Conservation (phyloP, 2,329 filamentous ascomycete genomes). For the Hypoxylon sp. region DNA sequence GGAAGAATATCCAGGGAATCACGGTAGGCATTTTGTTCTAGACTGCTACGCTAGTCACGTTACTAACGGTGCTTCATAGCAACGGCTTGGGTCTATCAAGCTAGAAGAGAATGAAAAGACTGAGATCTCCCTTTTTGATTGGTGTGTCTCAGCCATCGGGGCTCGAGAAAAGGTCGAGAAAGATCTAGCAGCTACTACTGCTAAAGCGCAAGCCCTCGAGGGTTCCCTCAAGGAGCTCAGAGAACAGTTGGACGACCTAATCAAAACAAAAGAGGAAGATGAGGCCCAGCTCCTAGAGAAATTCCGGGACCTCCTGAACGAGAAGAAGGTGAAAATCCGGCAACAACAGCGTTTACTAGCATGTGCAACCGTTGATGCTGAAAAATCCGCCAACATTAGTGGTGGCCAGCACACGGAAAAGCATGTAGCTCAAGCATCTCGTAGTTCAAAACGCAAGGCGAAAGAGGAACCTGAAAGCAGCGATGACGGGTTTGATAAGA, state of each 20-base stretch:
- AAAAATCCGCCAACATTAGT: constrained; percentile 54
- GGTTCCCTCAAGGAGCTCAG: constrained; percentile 71
- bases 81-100: constrained; percentile 77
- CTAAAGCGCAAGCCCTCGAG: constrained; percentile 66
- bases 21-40: constrained; percentile 65
- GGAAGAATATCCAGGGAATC: constrained; percentile 77
- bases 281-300: constrained; percentile 78
- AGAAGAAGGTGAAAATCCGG: constrained; percentile 85
- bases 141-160: constrained; percentile 74
- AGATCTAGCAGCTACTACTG: constrained; percentile 60
- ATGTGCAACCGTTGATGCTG: constrained; percentile 60
- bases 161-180: constrained; percentile 62
- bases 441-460: constrained; percentile 66
- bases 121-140: constrained; percentile 76
- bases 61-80: constrained; percentile 59
- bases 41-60: constrained; percentile 23
- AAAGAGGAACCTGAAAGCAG: constrained; percentile 59
- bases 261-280: constrained; percentile 75
- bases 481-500: constrained; percentile 64
- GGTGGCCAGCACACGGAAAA: constrained; percentile 46
- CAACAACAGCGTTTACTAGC: constrained; percentile 76
- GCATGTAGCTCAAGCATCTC: constrained; percentile 56
- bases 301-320: constrained; percentile 79
- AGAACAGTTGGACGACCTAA: constrained; percentile 75
- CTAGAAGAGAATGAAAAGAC: constrained; percentile 68